phyloP scores from a whole-genome alignment of 164 flowering plant genomes.

The Vitis rupestris region DNA sequence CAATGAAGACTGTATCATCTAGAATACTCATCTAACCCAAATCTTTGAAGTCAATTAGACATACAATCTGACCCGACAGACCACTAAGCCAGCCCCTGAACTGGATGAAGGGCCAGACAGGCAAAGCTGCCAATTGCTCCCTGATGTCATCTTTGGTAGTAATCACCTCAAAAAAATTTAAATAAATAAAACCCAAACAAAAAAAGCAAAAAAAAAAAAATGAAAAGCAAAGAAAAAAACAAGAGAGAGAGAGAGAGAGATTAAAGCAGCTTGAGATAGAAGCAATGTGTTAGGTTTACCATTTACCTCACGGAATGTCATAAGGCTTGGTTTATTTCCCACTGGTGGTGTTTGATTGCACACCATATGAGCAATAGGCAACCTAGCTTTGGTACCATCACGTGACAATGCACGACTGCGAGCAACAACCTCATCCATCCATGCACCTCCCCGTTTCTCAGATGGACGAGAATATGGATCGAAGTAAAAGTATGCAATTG shows the following conservation, averaged over 20 bases:
- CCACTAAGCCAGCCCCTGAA: neutral
- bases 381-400: conserved; percentile 67
- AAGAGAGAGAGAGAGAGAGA: no score
- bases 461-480: conserved; percentile 98
- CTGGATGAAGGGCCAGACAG: neutral
- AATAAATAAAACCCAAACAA: no score
- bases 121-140: neutral
- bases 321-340: conserved; percentile 90
- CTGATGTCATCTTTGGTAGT: neutral
- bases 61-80: neutral
- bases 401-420: conserved; percentile 79
- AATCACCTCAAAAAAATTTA: neutral
- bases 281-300: no score
- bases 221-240: no score
- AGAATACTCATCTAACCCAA: no score
- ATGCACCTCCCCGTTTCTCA: conserved; percentile 96
- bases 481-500: conserved; percentile 92
- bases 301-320: conserved; percentile 95
- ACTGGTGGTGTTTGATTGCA: conserved; percentile 97
- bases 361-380: conserved; percentile 96
- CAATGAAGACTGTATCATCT: no score
- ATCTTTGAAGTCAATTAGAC: neutral
- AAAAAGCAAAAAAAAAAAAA: no score
- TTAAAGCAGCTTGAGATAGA: no score
- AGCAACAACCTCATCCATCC: conserved; percentile 97